Conservation (phyloP, 2,329 filamentous ascomycete species). For the Trichoderma sp. region DNA sequence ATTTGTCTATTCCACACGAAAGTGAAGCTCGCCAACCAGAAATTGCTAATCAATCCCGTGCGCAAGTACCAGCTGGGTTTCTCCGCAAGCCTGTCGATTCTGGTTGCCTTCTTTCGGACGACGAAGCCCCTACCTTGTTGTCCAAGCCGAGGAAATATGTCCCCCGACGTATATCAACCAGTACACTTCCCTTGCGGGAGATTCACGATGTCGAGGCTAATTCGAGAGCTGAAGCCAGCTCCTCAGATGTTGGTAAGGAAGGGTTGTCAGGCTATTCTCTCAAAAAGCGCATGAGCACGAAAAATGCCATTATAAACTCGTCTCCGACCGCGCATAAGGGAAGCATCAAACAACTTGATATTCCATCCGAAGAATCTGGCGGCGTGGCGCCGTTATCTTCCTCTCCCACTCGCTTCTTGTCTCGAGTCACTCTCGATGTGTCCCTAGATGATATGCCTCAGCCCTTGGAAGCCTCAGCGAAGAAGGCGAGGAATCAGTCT, state of each 20-base stretch:
- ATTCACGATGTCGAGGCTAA: background rate
- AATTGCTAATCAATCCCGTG: background rate
- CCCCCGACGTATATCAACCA: background rate
- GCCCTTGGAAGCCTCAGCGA: background rate
- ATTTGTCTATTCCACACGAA: slow-evolving; percentile 1
- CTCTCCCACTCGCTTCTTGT: slow-evolving; percentile 6
- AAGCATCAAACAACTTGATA: background rate
- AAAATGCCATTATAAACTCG: background rate
- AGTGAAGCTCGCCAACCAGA: slow-evolving; percentile 14
- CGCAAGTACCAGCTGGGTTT: background rate
- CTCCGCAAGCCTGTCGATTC: slow-evolving; percentile 12
- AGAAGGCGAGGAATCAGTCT: slow-evolving; percentile 3
- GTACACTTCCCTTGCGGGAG: background rate
- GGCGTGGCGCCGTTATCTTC: background rate
- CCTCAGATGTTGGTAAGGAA: background rate
- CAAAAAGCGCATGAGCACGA: background rate
- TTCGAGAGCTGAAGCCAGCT: background rate
- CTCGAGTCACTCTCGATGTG: background rate
- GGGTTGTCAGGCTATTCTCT: background rate
- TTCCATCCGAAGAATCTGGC: background rate
- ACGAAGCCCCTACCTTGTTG: slow-evolving; percentile 34
- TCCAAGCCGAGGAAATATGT: slow-evolving; percentile 15
- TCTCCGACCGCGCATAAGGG: background rate
- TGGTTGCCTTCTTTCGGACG: slow-evolving; percentile 35
- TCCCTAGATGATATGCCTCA: slow-evolving; percentile 8